Evolutionary conservation across 169 alveolate genomes (phyloP).

Genomic region (Pseudocohnilembus persalinus): DNA sequence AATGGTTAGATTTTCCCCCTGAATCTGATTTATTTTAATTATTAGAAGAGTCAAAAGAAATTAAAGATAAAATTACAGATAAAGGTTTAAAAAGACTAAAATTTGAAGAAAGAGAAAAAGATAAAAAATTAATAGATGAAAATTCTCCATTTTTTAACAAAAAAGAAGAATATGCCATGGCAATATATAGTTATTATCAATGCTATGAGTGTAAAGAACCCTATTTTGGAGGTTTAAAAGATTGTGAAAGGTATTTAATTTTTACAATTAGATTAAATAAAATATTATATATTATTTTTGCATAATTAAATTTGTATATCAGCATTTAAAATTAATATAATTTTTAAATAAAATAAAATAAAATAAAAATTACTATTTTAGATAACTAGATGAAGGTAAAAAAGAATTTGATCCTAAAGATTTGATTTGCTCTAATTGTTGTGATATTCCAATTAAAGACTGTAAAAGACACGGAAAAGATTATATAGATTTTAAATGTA

Average conservation of each 20-base stretch:
- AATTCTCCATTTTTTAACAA: constrained; percentile 51
- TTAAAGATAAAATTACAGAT: constrained; percentile 46
- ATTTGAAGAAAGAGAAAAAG: constrained; percentile 79
- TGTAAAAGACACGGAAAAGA: constrained; percentile 84
- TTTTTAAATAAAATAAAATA: no score
- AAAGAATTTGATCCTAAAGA: constrained; percentile 71
- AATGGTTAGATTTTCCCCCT: neutral
- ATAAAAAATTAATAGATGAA: constrained; percentile 34
- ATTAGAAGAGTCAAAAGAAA: constrained; percentile 27
- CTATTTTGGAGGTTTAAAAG: constrained; percentile 87
- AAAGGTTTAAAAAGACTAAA: constrained; percentile 77
- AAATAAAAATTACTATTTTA: no score
- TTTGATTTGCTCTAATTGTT: constrained; percentile 79
- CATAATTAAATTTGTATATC: no score
- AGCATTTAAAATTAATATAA: no score
- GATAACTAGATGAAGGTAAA: constrained; percentile 60
- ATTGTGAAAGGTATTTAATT: constrained; percentile 70
- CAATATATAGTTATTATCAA: constrained; percentile 73
- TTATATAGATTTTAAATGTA: constrained; percentile 84
- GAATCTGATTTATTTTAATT: constrained; percentile 30
- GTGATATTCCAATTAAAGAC: constrained; percentile 57
- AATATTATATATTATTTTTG: no score
- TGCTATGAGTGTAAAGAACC: constrained; percentile 85
- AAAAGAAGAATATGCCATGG: constrained; percentile 75
- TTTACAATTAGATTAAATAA: no score